These are phyloP conservation scores for Picochlorum costavermella DNA, from an alignment of 139 green algal genomes.

Conservation along the genomic window DNA sequence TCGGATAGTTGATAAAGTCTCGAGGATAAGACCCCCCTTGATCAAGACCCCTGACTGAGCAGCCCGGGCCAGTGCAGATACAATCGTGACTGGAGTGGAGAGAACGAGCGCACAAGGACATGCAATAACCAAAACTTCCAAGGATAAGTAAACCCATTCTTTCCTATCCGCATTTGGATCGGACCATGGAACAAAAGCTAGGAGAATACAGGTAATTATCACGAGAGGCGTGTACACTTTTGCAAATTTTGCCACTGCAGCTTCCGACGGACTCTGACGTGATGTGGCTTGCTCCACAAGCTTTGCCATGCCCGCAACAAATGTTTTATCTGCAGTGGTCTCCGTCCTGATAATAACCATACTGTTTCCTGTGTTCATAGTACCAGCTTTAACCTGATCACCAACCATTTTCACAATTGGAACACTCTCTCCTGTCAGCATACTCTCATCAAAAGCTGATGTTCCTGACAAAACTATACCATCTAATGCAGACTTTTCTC, in stretches of 20 bases:
- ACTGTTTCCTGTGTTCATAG: conserved; percentile 43
- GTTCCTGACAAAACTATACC: conserved; percentile 49
- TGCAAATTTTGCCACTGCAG: conserved; percentile 49
- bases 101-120: conserved; percentile 82
- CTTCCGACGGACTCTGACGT: conserved; percentile 40
- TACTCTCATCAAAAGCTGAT: conserved; percentile 57
- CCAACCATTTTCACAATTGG: conserved; percentile 46
- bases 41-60: conserved; percentile 59
- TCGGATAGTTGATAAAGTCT: conserved; percentile 46
- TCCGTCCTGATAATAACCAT: conserved; percentile 43
- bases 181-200: conserved; percentile 43
- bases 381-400: conserved; percentile 42
- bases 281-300: conserved; percentile 58
- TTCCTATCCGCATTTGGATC: conserved; percentile 10
- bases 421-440: conserved; percentile 62
- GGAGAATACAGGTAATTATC: conserved; percentile 41
- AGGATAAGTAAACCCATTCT: conserved; percentile 57
- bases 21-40: conserved; percentile 63
- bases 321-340: conserved; percentile 43
- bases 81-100: conserved; percentile 60
- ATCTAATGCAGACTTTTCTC: conserved; percentile 64
- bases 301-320: conserved; percentile 50
- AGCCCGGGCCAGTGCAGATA: conserved; percentile 37
- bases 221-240: conserved; percentile 64
- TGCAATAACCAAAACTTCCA: conserved; percentile 69